These are phyloP conservation scores for Citrus trifoliata DNA, from an alignment of 345 rosid species.

Conservation along the genomic window DNA sequence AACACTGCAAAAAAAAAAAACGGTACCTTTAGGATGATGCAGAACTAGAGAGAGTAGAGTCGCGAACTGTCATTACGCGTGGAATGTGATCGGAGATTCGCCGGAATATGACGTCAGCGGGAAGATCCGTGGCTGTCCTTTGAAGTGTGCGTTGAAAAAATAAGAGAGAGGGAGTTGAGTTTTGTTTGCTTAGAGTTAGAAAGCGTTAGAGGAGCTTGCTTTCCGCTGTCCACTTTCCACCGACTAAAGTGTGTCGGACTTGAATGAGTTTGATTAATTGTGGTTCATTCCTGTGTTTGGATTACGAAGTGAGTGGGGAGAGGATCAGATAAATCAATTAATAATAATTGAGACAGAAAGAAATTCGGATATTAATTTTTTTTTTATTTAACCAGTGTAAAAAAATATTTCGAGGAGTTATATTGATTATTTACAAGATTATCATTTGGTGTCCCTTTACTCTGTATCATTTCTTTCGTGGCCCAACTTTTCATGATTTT, in stretches of 20 bases:
- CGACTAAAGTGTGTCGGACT: slow-evolving; percentile 38
- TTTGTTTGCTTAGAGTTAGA: no score
- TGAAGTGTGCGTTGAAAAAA: not conserved
- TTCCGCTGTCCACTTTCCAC: slow-evolving; percentile 14
- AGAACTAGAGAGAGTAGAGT: slow-evolving; percentile 1
- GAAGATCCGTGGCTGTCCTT: not conserved
- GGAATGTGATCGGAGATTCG: slow-evolving; percentile 14
- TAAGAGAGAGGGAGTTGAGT: not conserved
- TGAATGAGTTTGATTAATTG: slow-evolving; percentile 40
- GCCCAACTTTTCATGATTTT: no score
- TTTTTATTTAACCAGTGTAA: not conserved
- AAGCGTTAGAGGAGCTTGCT: no score
- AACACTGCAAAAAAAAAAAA: not conserved
- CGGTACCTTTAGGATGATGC: not conserved
- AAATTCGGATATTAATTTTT: not conserved
- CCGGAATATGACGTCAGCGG: not conserved
- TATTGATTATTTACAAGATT: not conserved
- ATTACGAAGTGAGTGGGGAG: slow-evolving; percentile 30
- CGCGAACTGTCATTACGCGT: slow-evolving; percentile 24
- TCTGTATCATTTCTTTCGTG: not conserved
- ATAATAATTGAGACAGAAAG: not conserved
- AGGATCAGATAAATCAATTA: not conserved
- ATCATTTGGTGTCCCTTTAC: not conserved
- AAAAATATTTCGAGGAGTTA: not conserved
- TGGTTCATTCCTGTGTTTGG: slow-evolving; percentile 31